Evolutionary conservation across 73 alveolate genomes (phyloP).

Genomic region (Blepharisma japonicum): DNA sequence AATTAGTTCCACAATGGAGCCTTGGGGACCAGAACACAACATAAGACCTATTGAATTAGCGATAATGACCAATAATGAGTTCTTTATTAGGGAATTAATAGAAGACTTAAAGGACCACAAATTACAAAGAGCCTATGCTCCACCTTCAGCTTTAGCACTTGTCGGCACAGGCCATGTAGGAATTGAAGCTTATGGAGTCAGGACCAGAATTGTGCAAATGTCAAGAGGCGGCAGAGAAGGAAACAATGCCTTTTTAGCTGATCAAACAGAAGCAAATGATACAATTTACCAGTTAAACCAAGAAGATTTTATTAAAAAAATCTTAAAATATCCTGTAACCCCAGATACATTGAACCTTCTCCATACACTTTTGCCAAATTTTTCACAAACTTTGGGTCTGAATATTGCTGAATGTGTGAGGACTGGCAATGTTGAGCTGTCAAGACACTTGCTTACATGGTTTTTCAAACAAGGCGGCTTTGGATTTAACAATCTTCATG

Average conservation of each 20-base stretch:
- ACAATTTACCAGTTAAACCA: conserved; percentile 33
- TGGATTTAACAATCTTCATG: conserved; percentile 92
- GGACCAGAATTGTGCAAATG: conserved; percentile 80
- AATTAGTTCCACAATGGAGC: conserved; percentile 57
- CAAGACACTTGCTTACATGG: conserved; percentile 58
- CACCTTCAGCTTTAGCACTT: conserved; percentile 59
- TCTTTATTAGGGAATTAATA: conserved; percentile 66
- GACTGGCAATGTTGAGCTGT: conserved; percentile 79
- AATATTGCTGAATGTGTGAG: conserved; percentile 70
- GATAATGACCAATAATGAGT: conserved; percentile 58
- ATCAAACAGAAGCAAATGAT: conserved; percentile 40
- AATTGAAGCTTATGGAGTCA: conserved; percentile 80
- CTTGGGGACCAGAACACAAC: conserved; percentile 69
- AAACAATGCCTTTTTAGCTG: conserved; percentile 92
- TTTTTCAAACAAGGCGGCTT: conserved; percentile 65
- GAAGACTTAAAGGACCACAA: conserved; percentile 44
- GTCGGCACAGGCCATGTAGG: conserved; percentile 81
- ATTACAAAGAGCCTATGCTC: conserved; percentile 36
- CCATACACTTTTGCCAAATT: conserved; percentile 52
- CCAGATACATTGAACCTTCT: conserved; percentile 64
- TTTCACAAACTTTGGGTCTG: conserved; percentile 45
- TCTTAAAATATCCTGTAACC: conserved; percentile 52
- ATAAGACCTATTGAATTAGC: conserved; percentile 72
- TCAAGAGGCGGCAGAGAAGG: conserved; percentile 96
- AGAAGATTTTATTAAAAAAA: conserved; percentile 41